These are phyloP conservation scores for Didymella lethalis DNA, from an alignment of 2,329 filamentous ascomycete species.

Conservation along the genomic window DNA sequence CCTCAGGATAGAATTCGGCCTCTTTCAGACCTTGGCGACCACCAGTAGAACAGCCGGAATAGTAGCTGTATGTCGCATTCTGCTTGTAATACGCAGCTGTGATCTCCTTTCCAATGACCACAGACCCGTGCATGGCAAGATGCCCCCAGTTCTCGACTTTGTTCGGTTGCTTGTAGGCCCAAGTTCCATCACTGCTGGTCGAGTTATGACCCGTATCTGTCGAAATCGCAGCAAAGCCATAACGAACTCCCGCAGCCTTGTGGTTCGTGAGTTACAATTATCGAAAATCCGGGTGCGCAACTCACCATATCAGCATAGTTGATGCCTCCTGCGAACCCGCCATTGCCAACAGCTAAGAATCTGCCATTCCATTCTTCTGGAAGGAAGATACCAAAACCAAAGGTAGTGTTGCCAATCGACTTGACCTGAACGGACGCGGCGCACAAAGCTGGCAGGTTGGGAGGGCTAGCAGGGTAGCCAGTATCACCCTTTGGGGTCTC, in stretches of 20 bases:
- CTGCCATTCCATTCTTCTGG: constrained; percentile 51
- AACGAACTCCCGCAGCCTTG: constrained; percentile 40
- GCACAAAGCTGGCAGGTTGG: constrained; percentile 49
- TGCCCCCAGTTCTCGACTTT: constrained; percentile 52
- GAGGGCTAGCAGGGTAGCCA: constrained; percentile 53
- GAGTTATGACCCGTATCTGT: constrained; percentile 58
- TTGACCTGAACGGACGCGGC: constrained; percentile 50
- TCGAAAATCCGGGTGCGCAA: neutral
- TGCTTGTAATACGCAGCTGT: constrained; percentile 59
- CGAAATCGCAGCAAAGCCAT: constrained; percentile 56
- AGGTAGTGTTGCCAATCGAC: constrained; percentile 46
- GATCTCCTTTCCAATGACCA: constrained; percentile 58
- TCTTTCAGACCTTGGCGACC: constrained; percentile 66
- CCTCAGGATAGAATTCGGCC: constrained; percentile 61
- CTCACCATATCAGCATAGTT: constrained; percentile 59
- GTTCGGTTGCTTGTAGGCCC: constrained; percentile 51
- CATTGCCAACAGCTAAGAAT: constrained; percentile 55
- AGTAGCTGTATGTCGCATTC: constrained; percentile 60
- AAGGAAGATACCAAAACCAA: constrained; percentile 51
- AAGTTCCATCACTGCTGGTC: constrained; percentile 43
- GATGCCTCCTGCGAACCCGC: constrained; percentile 58
- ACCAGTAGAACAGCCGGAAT: constrained; percentile 66
- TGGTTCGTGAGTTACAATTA: neutral
- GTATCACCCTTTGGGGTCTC: constrained; percentile 48
- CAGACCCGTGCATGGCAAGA: constrained; percentile 57